Percentiles rank a stretch among this genome's conserved stretches.
These are phyloP conservation scores for Setaria italica DNA, from an alignment of 202 grass and related monocot genomes.

Conservation along the genomic window DNA sequence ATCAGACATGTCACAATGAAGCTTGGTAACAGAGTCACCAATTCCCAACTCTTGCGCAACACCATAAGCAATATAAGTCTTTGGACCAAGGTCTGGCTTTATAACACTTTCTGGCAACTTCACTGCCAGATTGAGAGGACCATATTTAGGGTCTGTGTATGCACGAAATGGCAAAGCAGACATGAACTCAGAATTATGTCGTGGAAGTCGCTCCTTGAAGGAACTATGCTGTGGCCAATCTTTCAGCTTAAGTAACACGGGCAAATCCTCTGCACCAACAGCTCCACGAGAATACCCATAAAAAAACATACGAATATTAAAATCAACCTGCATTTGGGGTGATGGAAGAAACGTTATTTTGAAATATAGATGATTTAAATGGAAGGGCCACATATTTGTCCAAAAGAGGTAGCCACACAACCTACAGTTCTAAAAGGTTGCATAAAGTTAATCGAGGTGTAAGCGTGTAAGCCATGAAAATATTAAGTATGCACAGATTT, in stretches of 20 bases:
- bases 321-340: slow-evolving; percentile 49
- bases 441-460: background rate
- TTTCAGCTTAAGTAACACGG: slow-evolving; percentile 81
- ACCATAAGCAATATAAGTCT: slow-evolving; percentile 95
- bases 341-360: background rate
- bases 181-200: slow-evolving; percentile 73
- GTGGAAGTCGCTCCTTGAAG: slow-evolving; percentile 77
- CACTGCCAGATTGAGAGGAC: slow-evolving; percentile 78
- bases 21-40: slow-evolving; percentile 92
- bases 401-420: background rate
- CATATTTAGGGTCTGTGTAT: slow-evolving; percentile 74
- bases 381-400: background rate
- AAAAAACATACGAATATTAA: slow-evolving; percentile 80
- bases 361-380: background rate
- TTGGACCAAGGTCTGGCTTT: slow-evolving; percentile 87
- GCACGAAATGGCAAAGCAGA: slow-evolving; percentile 82
- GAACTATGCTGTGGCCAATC: slow-evolving; percentile 87
- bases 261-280: slow-evolving; percentile 44
- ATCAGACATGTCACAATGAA: slow-evolving; percentile 96
- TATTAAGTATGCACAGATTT: background rate
- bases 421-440: background rate
- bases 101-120: slow-evolving; percentile 47
- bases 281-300: slow-evolving; percentile 61
- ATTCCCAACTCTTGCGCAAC: slow-evolving; percentile 70
- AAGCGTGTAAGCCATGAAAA: background rate